phyloP scores from a whole-genome alignment of 306 rosid genomes.

The Acacia melanoxylon region DNA sequence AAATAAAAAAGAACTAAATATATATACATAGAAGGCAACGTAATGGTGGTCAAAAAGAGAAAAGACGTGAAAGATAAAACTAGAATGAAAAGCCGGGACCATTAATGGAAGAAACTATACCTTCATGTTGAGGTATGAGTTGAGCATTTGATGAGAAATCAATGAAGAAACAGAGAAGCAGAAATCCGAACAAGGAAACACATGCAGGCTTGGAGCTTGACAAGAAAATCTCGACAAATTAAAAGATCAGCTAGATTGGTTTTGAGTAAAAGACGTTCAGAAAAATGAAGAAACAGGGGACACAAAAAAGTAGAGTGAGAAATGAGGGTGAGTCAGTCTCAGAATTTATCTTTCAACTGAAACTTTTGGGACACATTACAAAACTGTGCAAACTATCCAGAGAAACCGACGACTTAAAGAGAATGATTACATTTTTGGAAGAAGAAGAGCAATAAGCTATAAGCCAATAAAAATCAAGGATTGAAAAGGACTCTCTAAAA shows the following conservation, averaged over 20 bases:
- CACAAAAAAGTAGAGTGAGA: background rate
- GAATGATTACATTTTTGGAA: too few relatives aligned
- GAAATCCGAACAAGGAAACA: constrained; percentile 32
- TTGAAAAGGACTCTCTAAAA: too few relatives aligned
- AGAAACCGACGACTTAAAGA: too few relatives aligned
- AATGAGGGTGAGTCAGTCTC: too few relatives aligned
- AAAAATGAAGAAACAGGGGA: background rate
- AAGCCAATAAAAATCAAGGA: background rate
- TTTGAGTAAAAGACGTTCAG: background rate
- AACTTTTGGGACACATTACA: too few relatives aligned
- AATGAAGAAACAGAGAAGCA: constrained; percentile 41
- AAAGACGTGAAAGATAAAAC: too few relatives aligned
- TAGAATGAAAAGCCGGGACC: background rate
- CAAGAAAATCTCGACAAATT: constrained; percentile 42
- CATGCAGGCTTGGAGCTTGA: constrained; percentile 30
- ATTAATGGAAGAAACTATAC: constrained; percentile 22
- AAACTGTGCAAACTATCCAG: too few relatives aligned
- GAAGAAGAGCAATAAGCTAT: too few relatives aligned
- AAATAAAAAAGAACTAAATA: too few relatives aligned
- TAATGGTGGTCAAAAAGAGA: too few relatives aligned
- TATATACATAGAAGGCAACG: too few relatives aligned
- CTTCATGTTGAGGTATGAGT: constrained; percentile 44
- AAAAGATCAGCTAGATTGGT: background rate
- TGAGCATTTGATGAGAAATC: constrained; percentile 46
- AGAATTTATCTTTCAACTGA: too few relatives aligned